These are phyloP conservation scores for Rhynchosporium secalis DNA, from an alignment of 2,329 filamentous ascomycete species.

Conservation along the genomic window DNA sequence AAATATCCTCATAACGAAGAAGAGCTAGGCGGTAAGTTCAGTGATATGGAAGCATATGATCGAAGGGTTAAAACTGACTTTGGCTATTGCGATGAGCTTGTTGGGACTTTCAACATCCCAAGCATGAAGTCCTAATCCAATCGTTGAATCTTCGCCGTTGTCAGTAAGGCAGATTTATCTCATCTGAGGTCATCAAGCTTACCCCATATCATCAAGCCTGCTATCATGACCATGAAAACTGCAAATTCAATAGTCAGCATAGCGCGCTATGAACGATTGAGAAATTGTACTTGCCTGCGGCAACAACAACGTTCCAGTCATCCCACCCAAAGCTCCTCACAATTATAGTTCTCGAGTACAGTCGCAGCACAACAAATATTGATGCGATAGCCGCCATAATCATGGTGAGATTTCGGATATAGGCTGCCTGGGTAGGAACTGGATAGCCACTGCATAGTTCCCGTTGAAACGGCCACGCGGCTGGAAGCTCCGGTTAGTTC, in stretches of 20 bases:
- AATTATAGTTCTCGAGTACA: neutral
- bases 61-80: neutral
- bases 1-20: conserved; percentile 9
- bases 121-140: conserved; percentile 5
- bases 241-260: neutral
- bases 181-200: neutral
- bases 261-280: neutral
- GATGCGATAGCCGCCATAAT: conserved; percentile 1
- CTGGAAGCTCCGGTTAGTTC: neutral
- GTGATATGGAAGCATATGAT: neutral
- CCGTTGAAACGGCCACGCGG: neutral
- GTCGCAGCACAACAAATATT: conserved; percentile 1
- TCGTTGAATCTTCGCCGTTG: neutral
- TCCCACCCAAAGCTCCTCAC: conserved; percentile 8
- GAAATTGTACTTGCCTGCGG: neutral
- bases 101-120: conserved; percentile 4
- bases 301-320: conserved; percentile 4
- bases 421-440: neutral
- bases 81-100: conserved; percentile 5
- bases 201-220: conserved; percentile 8
- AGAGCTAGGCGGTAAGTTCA: neutral
- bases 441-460: neutral
- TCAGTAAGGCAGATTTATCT: neutral
- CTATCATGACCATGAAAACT: conserved; percentile 10
- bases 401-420: conserved; percentile 1